Evolutionary conservation across 495 filamentous ascomycete species (phyloP).

Genomic region (Annulohypoxylon maeteangense): DNA sequence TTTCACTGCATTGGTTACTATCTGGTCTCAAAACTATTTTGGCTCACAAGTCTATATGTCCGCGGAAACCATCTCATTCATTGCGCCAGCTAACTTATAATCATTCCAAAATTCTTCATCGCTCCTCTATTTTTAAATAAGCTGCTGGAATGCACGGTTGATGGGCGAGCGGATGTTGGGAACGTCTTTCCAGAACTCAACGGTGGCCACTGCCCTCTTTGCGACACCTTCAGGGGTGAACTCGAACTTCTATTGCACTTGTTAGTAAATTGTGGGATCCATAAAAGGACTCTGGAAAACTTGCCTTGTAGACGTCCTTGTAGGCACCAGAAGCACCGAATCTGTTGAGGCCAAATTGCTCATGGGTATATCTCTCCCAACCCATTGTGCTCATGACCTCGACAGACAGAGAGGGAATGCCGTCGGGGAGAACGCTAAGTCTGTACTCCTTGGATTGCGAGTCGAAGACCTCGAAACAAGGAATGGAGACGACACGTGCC

Average conservation of each 20-base stretch:
- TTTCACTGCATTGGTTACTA: conserved; percentile 34
- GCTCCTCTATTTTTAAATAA: conserved; percentile 68
- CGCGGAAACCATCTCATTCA: conserved; percentile 32
- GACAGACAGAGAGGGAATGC: conserved; percentile 91
- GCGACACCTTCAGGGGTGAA: conserved; percentile 96
- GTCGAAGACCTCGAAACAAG: conserved; percentile 98
- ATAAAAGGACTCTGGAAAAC: conserved; percentile 42
- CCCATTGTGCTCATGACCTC: conserved; percentile 93
- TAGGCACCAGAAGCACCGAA: conserved; percentile 97
- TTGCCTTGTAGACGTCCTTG: conserved; percentile 95
- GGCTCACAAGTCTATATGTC: conserved; percentile 41
- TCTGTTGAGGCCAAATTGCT: conserved; percentile 98
- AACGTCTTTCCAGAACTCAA: conserved; percentile 96
- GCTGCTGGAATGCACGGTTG: conserved; percentile 91
- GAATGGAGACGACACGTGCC: conserved; percentile 94
- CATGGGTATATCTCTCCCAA: conserved; percentile 98
- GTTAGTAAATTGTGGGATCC: conserved; percentile 43
- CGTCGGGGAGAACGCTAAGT: conserved; percentile 89
- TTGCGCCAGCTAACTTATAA: conserved; percentile 33
- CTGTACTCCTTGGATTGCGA: conserved; percentile 92
- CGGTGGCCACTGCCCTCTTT: conserved; percentile 90
- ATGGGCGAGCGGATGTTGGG: conserved; percentile 89
- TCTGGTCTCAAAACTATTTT: conserved; percentile 33
- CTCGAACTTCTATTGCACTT: conserved; percentile 85
- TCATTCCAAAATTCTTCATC: conserved; percentile 30